phyloP scores from a whole-genome alignment of 106 monocot species.

The Alisma plantagoaquatica region DNA sequence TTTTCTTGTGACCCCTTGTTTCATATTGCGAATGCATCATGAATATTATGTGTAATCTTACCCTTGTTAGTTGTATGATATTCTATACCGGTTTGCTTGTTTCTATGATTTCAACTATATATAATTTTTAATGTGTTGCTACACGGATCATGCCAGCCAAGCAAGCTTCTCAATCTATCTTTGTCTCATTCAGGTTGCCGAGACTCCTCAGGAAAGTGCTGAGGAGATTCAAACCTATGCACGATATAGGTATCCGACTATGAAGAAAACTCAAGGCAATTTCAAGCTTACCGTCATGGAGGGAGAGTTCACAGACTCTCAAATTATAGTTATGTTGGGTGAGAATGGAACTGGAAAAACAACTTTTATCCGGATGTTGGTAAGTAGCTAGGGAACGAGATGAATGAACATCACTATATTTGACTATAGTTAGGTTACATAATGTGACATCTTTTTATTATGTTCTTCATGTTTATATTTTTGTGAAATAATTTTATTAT shows the following conservation, averaged over 20 bases:
- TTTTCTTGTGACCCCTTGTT: too few species aligned
- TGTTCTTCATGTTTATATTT: neutral
- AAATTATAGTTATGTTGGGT: conserved; percentile 98
- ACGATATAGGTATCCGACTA: conserved; percentile 84
- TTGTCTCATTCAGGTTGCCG: conserved; percentile 94
- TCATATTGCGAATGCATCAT: too few species aligned
- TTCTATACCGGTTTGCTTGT: too few species aligned
- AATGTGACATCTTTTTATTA: neutral
- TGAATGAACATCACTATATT: too few species aligned
- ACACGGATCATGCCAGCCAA: too few species aligned
- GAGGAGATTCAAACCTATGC: conserved; percentile 96
- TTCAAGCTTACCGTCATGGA: conserved; percentile 84
- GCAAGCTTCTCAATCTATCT: too few species aligned
- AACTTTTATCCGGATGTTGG: conserved; percentile 99
- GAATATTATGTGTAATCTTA: too few species aligned
- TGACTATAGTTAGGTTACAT: too few species aligned
- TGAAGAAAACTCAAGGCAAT: conserved; percentile 85
- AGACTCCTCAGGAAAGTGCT: conserved; percentile 92
- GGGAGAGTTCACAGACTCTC: conserved; percentile 98
- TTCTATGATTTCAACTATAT: too few species aligned
- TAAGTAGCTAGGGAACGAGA: conserved; percentile 17
- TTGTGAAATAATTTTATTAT: neutral
- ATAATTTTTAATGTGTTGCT: too few species aligned
- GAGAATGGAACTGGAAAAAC: conserved; percentile 99
- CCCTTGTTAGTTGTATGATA: too few species aligned